Evolutionary conservation across 352 stramenopile genomes (phyloP).

Genomic region (Elongisporangium anandrum): DNA sequence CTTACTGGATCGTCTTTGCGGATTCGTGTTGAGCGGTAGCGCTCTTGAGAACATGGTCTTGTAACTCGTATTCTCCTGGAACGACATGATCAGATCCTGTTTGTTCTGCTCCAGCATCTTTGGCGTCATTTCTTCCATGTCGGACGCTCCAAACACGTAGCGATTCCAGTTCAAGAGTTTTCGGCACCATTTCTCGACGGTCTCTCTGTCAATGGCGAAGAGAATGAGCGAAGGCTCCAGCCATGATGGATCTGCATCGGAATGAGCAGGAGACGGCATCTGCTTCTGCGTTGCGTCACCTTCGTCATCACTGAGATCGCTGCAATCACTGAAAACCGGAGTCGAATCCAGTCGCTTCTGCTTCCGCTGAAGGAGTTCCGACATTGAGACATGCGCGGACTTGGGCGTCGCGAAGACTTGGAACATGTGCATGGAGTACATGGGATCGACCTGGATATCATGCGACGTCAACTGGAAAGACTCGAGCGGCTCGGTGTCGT

Average conservation of each 20-base stretch:
- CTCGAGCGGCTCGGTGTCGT: conserved; percentile 36
- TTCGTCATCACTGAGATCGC: conserved; percentile 15
- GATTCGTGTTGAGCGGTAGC: neutral
- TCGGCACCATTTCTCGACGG: conserved; percentile 43
- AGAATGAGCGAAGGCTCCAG: conserved; percentile 27
- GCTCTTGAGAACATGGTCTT: conserved; percentile 9
- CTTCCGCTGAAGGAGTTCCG: neutral
- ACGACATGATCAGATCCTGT: conserved; percentile 25
- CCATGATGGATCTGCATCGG: neutral
- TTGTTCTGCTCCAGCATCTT: conserved; percentile 16
- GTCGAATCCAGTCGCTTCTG: conserved; percentile 17
- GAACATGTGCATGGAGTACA: conserved; percentile 65
- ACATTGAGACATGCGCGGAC: neutral
- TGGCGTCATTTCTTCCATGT: conserved; percentile 4
- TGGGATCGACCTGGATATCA: conserved; percentile 51
- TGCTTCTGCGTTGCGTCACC: conserved; percentile 5
- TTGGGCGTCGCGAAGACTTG: conserved; percentile 32
- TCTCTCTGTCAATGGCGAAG: conserved; percentile 42
- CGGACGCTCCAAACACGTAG: conserved; percentile 36
- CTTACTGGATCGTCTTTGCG: neutral
- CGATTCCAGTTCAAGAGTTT: conserved; percentile 74
- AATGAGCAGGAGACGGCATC: neutral
- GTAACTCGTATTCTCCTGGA: conserved; percentile 13
- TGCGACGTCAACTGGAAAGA: conserved; percentile 57
- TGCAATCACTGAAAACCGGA: conserved; percentile 23